Percentiles rank a stretch among this genome's conserved stretches.
phyloP scores from a whole-genome alignment of 352 stramenopile species.

The Pythium folliculosum region DNA sequence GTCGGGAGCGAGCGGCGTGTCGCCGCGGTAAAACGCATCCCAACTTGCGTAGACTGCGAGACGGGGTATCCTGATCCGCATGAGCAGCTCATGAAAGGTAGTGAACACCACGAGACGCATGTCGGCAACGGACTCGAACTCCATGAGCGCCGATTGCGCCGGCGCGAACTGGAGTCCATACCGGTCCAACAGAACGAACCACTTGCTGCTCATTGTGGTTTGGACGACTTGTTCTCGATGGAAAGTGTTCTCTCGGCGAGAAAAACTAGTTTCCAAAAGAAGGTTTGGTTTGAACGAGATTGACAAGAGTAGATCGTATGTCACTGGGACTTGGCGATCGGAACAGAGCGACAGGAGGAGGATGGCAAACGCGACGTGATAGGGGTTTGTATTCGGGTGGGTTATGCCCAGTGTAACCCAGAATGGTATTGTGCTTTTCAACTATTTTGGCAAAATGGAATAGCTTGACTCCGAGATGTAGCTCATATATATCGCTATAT shows the following conservation, averaged over 20 bases:
- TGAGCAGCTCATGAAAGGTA: background rate
- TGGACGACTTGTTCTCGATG: too few relatives aligned
- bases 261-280: too few relatives aligned
- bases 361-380: too few relatives aligned
- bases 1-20: background rate
- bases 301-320: too few relatives aligned
- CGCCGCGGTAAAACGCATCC: background rate
- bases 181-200: background rate
- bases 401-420: too few relatives aligned
- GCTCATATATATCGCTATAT: conserved; percentile 3
- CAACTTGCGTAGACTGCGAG: background rate
- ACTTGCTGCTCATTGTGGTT: background rate
- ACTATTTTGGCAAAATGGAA: conserved; percentile 7
- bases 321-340: too few relatives aligned
- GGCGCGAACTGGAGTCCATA: background rate
- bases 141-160: background rate
- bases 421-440: conserved; percentile 13
- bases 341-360: too few relatives aligned
- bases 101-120: background rate
- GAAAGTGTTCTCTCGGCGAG: too few relatives aligned
- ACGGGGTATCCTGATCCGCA: background rate
- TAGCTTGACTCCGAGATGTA: conserved; percentile 12
- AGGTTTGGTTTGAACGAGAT: too few relatives aligned
- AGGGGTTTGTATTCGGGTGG: too few relatives aligned
- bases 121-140: background rate